Conservation (phyloP, 2,329 filamentous ascomycete species). For the Neurospora sp. region DNA sequence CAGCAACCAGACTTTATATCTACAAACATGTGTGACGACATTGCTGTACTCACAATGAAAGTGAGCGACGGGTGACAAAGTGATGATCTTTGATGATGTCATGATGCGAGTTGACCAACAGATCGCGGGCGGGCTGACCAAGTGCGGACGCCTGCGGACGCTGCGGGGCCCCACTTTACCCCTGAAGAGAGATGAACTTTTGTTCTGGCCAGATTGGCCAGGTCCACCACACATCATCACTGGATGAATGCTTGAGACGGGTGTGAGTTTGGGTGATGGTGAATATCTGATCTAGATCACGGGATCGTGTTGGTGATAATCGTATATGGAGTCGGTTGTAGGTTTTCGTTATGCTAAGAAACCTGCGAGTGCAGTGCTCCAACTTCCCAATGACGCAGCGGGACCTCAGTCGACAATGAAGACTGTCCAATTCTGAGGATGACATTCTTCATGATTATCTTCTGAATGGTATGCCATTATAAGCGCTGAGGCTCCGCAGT, state of each 20-base stretch:
- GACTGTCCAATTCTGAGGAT: not conserved
- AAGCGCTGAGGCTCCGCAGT: not conserved
- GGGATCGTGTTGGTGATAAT: not conserved
- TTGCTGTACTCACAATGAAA: not conserved
- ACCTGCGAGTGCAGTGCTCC: not conserved
- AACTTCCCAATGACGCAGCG: not conserved
- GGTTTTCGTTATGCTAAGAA: not conserved
- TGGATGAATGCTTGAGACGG: not conserved
- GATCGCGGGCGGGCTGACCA: not conserved
- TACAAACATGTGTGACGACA: not conserved
- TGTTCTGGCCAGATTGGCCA: not conserved
- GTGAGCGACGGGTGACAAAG: not conserved
- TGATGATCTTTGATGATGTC: conserved; percentile 4
- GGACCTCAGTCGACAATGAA: not conserved
- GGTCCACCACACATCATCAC: not conserved
- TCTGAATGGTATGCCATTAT: not conserved
- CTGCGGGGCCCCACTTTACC: not conserved
- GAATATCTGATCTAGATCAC: not conserved
- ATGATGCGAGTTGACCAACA: not conserved
- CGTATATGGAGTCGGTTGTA: not conserved
- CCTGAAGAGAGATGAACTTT: not conserved
- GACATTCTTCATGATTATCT: not conserved
- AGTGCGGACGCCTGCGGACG: not conserved
- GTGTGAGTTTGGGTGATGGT: not conserved
- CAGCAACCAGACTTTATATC: not conserved